Evolutionary conservation across 192 early-diverging fungal genomes (phyloP).

Genomic region (Rhizoclosmatium globosum): DNA sequence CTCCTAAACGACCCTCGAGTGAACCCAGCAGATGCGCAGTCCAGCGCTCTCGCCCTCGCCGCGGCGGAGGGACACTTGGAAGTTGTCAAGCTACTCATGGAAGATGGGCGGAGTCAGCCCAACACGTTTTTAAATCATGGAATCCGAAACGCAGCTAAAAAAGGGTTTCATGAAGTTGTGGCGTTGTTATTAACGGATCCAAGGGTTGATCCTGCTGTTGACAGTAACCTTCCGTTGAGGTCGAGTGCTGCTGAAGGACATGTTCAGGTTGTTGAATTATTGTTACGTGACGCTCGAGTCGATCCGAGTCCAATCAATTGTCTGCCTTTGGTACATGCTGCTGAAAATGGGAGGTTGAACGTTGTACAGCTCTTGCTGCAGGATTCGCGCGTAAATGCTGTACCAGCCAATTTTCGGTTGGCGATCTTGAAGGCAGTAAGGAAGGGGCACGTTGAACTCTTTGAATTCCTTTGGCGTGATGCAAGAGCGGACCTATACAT

Average conservation of each 20-base stretch:
- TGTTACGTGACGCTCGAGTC: not conserved
- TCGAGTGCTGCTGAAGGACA: not conserved
- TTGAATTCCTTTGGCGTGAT: too few relatives aligned
- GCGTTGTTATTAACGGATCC: not conserved
- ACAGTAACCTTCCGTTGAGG: not conserved
- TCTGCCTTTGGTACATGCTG: not conserved
- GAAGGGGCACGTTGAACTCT: too few relatives aligned
- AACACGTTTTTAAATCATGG: not conserved
- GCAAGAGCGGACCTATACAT: too few relatives aligned
- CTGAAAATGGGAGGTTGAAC: not conserved
- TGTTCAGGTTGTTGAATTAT: not conserved
- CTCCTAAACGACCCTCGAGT: slow-evolving; percentile 2
- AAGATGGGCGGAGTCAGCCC: not conserved
- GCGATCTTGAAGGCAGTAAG: too few relatives aligned
- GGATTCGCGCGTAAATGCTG: too few relatives aligned
- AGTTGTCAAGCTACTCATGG: not conserved
- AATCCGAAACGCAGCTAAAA: not conserved
- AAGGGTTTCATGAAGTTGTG: not conserved
- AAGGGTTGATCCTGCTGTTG: not conserved
- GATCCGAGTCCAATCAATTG: not conserved
- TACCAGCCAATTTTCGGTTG: too few relatives aligned
- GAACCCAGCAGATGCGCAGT: not conserved
- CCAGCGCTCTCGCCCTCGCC: not conserved
- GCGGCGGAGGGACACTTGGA: not conserved
- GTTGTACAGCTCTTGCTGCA: not conserved